Conservation (phyloP, 75 land plant genomes). For the Sequoia sempervirens region DNA sequence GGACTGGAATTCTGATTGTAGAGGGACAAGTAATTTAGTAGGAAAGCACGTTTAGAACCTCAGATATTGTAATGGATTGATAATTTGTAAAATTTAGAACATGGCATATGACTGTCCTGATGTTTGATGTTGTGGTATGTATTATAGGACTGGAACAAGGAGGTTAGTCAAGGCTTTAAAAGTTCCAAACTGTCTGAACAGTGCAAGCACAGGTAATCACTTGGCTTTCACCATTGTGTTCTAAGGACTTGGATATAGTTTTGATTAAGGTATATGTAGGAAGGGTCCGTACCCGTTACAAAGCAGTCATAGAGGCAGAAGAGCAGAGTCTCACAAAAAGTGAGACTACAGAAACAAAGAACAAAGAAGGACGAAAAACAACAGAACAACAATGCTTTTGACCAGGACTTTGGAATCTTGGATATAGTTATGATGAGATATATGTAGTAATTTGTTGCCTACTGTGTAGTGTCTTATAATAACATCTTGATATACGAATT, state of each 20-base stretch:
- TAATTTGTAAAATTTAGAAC: too few species aligned
- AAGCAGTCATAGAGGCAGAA: too few species aligned
- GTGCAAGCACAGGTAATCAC: slow-evolving; percentile 17
- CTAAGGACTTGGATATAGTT: background rate
- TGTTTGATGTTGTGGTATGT: background rate
- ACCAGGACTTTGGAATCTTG: too few species aligned
- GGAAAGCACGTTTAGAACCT: too few species aligned
- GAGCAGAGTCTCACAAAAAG: too few species aligned
- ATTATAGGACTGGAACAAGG: slow-evolving; percentile 20
- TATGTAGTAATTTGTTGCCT: background rate
- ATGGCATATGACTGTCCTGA: background rate
- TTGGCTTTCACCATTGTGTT: background rate
- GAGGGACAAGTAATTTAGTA: too few species aligned
- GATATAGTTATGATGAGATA: background rate
- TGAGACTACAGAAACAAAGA: too few species aligned
- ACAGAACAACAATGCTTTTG: too few species aligned
- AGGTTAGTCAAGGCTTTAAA: background rate
- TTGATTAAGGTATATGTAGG: background rate
- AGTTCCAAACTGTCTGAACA: slow-evolving; percentile 11
- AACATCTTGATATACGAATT: background rate
- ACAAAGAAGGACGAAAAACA: too few species aligned
- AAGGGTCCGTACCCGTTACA: background rate
- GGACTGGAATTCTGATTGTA: too few species aligned
- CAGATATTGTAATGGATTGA: too few species aligned
- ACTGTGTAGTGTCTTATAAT: too few species aligned